Conservation (phyloP, 2,329 filamentous ascomycete species). For the Knufia petricola region DNA sequence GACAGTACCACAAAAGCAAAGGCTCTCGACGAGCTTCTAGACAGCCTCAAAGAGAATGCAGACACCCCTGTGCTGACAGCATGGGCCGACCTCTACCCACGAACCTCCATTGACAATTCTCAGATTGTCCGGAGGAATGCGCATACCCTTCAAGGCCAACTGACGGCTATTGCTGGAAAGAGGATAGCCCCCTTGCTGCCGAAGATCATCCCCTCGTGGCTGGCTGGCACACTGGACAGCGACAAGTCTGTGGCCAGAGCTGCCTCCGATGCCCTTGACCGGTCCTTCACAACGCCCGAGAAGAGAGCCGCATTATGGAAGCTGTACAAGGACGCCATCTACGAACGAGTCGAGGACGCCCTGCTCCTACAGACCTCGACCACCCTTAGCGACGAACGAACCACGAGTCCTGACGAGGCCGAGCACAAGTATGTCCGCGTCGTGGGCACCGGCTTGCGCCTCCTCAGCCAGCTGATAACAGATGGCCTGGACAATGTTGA, state of each 20-base stretch:
- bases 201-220: constrained; percentile 75
- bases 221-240: constrained; percentile 78
- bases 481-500: constrained; percentile 18
- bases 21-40: constrained; percentile 73
- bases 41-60: constrained; percentile 43
- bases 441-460: constrained; percentile 47
- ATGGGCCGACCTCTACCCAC: constrained; percentile 83
- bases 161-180: constrained; percentile 57
- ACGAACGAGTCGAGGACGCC: constrained; percentile 73
- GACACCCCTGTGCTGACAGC: constrained; percentile 68
- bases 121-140: constrained; percentile 80
- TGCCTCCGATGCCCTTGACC: constrained; percentile 65
- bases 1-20: constrained; percentile 87
- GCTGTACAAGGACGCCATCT: constrained; percentile 68
- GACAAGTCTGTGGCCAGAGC: constrained; percentile 67
- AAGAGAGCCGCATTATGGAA: constrained; percentile 70
- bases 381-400: constrained; percentile 82
- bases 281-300: constrained; percentile 68
- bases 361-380: constrained; percentile 66
- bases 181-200: constrained; percentile 73
- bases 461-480: constrained; percentile 45
- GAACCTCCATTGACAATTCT: constrained; percentile 79
- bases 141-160: constrained; percentile 61
- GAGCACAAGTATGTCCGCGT: constrained; percentile 79
- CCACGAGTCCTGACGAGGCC: constrained; percentile 72